These are phyloP conservation scores for Hypoxylon subgilvum DNA, from an alignment of 495 filamentous ascomycete species.

Conservation along the genomic window DNA sequence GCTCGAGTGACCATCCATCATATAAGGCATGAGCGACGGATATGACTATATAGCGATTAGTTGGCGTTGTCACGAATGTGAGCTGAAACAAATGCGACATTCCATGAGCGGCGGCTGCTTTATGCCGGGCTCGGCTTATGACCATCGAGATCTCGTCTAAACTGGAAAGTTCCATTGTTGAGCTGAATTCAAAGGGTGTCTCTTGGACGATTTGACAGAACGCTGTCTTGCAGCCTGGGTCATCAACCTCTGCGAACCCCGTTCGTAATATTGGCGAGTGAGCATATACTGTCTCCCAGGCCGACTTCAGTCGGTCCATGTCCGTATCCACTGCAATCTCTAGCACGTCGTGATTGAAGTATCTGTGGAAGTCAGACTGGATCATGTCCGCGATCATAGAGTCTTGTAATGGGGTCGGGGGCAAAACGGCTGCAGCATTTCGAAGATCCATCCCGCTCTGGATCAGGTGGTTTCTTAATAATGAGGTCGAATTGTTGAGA, in stretches of 20 bases:
- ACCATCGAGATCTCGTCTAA: slow-evolving; percentile 35
- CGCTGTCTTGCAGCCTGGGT: slow-evolving; percentile 57
- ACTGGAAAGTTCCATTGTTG: slow-evolving; percentile 22
- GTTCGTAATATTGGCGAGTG: slow-evolving; percentile 76
- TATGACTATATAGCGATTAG: slow-evolving; percentile 60
- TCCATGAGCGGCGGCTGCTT: slow-evolving; percentile 35
- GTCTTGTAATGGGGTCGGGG: slow-evolving; percentile 78
- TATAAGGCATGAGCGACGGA: slow-evolving; percentile 82
- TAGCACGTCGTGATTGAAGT: slow-evolving; percentile 80
- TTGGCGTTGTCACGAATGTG: slow-evolving; percentile 42
- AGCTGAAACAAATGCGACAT: slow-evolving; percentile 52
- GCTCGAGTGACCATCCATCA: slow-evolving; percentile 73
- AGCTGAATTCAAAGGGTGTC: slow-evolving; percentile 17
- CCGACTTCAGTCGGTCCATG: slow-evolving; percentile 56
- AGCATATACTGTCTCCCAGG: slow-evolving; percentile 64
- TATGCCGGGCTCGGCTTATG: slow-evolving; percentile 37
- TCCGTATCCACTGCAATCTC: slow-evolving; percentile 59
- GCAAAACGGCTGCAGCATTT: slow-evolving; percentile 61
- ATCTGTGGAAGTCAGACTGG: slow-evolving; percentile 66
- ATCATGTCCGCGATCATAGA: slow-evolving; percentile 80
- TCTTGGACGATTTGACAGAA: slow-evolving; percentile 70
- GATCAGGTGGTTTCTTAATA: slow-evolving; percentile 16
- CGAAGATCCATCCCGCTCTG: slow-evolving; percentile 15
- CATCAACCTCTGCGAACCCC: slow-evolving; percentile 67
- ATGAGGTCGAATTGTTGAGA: slow-evolving; percentile 10